phyloP scores from a whole-genome alignment of 345 rosid species.

The Garcia nutans region DNA sequence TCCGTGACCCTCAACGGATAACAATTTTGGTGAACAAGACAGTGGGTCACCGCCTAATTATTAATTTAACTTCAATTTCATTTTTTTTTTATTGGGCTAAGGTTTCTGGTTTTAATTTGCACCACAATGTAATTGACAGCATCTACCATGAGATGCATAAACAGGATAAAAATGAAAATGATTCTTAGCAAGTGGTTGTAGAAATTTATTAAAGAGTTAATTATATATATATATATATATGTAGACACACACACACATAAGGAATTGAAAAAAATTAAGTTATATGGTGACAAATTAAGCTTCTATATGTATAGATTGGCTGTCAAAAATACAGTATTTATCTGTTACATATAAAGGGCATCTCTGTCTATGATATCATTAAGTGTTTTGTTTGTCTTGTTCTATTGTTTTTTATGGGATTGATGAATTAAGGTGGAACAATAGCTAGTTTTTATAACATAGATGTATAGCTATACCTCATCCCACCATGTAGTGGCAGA shows the following conservation, averaged over 20 bases:
- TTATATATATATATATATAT: no score
- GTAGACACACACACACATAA: no score
- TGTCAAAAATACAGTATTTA: not conserved
- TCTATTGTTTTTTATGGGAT: slow-evolving; percentile 26
- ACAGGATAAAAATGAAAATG: not conserved
- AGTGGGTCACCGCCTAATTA: slow-evolving; percentile 24
- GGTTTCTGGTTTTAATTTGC: not conserved
- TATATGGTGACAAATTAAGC: no score
- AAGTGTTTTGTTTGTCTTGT: slow-evolving; percentile 29
- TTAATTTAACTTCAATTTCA: not conserved
- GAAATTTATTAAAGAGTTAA: not conserved
- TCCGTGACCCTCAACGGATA: slow-evolving; percentile 12
- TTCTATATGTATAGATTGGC: no score
- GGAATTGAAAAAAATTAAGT: no score
- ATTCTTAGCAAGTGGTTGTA: not conserved
- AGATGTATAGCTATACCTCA: slow-evolving; percentile 15
- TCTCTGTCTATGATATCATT: slow-evolving; percentile 12
- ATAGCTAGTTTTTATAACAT: no score
- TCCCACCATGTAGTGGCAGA: no score
- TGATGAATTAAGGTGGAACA: slow-evolving; percentile 41
- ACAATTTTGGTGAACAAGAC: slow-evolving; percentile 10
- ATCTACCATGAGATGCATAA: not conserved
- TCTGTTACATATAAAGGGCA: not conserved
- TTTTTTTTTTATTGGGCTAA: not conserved
- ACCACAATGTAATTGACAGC: not conserved